A percentile compares a stretch with the other conserved stretches of the same genome.
Conservation (phyloP, 78 protist genomes). For the Protostelium mycophagum region DNA sequence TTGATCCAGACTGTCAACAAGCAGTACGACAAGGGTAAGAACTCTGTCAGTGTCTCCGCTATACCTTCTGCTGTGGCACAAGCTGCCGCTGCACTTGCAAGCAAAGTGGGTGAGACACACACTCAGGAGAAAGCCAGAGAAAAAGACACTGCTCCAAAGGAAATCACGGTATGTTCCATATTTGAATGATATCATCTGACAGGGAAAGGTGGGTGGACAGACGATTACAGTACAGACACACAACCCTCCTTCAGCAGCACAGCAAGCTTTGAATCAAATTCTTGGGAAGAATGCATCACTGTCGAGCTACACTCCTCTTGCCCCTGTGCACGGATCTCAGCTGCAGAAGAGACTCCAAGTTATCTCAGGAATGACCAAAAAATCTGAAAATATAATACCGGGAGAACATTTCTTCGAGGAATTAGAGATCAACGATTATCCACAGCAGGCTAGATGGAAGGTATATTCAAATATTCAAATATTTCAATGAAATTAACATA, state of each 20-base stretch:
- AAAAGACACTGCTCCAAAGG: not conserved
- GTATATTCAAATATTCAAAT: not conserved
- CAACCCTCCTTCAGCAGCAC: not conserved
- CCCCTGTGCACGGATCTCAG: not conserved
- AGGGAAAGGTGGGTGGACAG: not conserved
- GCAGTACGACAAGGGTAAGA: not conserved
- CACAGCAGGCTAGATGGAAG: conserved; percentile 84
- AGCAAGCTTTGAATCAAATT: conserved; percentile 28
- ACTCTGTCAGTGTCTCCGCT: not conserved
- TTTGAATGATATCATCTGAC: not conserved
- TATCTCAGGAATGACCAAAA: not conserved
- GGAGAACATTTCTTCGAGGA: conserved; percentile 62
- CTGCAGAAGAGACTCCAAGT: not conserved
- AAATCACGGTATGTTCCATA: not conserved
- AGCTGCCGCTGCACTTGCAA: not conserved
- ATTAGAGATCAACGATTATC: conserved; percentile 92
- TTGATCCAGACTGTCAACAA: not conserved
- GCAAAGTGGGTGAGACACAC: not conserved
- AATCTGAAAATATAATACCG: not conserved
- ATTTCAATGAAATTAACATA: not conserved
- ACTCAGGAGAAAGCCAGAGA: not conserved
- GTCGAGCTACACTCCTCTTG: not conserved
- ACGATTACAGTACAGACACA: too few species aligned
- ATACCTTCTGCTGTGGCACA: not conserved
- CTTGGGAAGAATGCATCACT: not conserved